Evolutionary conservation across 1,139 yeast species (phyloP).

Genomic region (Suhomyces bokatorum): DNA sequence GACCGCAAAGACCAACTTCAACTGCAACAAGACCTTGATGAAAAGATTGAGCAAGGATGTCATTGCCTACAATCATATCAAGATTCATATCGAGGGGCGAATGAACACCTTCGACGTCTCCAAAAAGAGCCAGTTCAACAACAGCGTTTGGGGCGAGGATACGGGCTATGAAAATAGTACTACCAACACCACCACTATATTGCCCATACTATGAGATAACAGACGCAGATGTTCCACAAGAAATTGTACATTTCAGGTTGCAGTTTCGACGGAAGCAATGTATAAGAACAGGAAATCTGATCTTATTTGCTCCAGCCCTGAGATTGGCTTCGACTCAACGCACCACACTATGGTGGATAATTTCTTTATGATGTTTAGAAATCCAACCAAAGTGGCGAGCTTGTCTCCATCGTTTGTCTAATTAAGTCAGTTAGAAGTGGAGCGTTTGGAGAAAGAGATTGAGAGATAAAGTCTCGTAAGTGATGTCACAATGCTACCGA

Average conservation of each 20-base stretch:
- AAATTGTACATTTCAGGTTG: conserved; percentile 77
- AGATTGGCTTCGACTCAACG: conserved; percentile 42
- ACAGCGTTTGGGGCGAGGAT: conserved; percentile 94
- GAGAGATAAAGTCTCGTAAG: conserved; percentile 85
- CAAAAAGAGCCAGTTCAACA: conserved; percentile 49
- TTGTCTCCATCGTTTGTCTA: conserved; percentile 77
- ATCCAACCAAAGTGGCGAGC: conserved; percentile 49
- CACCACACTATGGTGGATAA: conserved; percentile 45
- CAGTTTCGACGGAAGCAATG: conserved; percentile 77
- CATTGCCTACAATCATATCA: conserved; percentile 41
- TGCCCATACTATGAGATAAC: conserved; percentile 88
- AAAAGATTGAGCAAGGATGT: conserved; percentile 37
- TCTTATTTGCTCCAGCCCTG: conserved; percentile 58
- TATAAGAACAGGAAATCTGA: conserved; percentile 83
- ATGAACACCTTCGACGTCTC: conserved; percentile 64
- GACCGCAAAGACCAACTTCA: conserved; percentile 31
- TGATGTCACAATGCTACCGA: conserved; percentile 60
- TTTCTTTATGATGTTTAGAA: conserved; percentile 46
- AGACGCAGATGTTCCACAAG: conserved; percentile 79
- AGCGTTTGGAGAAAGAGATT: conserved; percentile 82
- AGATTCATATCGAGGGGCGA: conserved; percentile 56
- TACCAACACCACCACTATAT: conserved; percentile 72
- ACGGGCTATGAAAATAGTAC: conserved; percentile 92
- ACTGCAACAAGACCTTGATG: conserved; percentile 30
- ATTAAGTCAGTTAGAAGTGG: conserved; percentile 73